Evolutionary conservation across 2,329 filamentous ascomycete genomes (phyloP).

Genomic region (Pseudogymnoascus sp.): DNA sequence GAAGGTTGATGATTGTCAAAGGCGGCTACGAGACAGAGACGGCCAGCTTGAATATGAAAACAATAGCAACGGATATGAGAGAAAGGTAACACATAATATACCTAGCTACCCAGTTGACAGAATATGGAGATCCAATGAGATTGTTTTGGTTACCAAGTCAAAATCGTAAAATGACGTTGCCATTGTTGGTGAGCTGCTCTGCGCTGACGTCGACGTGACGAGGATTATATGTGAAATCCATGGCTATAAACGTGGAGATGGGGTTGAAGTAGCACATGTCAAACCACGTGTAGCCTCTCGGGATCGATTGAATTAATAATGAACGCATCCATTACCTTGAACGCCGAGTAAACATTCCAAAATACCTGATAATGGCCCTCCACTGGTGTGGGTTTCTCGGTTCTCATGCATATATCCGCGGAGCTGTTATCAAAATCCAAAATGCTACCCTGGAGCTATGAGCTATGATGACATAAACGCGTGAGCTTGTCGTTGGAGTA

Average conservation of each 20-base stretch:
- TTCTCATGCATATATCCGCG: neutral
- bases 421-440: neutral
- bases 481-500: neutral
- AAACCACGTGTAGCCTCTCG: neutral
- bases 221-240: neutral
- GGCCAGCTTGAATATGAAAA: neutral
- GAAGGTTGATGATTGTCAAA: neutral
- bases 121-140: neutral
- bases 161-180: conserved; percentile 5
- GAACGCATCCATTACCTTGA: neutral
- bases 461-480: conserved; percentile 2
- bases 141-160: neutral
- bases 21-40: neutral
- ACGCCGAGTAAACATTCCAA: neutral
- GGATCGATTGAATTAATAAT: neutral
- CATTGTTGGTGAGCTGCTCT: neutral
- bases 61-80: neutral
- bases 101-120: neutral
- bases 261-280: neutral
- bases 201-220: neutral
- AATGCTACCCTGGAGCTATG: neutral
- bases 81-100: neutral
- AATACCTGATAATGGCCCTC: neutral
- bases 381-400: neutral
- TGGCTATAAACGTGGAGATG: neutral